These are phyloP conservation scores for Ogataea zsoltii DNA, from an alignment of 805 yeast genomes.

Conservation along the genomic window DNA sequence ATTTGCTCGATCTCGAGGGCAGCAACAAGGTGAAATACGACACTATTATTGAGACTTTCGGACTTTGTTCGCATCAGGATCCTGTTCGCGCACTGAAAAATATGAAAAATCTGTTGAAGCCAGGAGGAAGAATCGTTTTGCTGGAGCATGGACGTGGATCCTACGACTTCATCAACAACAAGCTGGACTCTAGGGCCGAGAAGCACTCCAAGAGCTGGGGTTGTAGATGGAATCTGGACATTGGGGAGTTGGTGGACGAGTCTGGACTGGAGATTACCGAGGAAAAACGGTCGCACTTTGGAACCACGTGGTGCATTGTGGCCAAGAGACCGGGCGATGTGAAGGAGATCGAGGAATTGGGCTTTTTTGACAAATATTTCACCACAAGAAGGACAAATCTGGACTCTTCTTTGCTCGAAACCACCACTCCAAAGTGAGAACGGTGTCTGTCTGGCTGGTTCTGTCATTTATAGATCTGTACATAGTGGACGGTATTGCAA, in stretches of 20 bases:
- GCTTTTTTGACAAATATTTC: constrained; percentile 51
- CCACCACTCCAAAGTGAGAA: neutral
- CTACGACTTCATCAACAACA: constrained; percentile 73
- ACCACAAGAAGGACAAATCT: constrained; percentile 34
- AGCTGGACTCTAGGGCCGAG: constrained; percentile 80
- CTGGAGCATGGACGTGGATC: constrained; percentile 92
- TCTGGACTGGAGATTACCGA: constrained; percentile 82
- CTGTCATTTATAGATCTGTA: constrained; percentile 4
- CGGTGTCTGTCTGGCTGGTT: no score
- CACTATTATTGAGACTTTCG: constrained; percentile 91
- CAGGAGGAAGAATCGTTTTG: constrained; percentile 85
- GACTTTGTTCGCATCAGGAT: constrained; percentile 93
- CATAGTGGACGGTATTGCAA: neutral
- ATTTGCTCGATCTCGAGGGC: constrained; percentile 52
- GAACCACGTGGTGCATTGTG: constrained; percentile 86
- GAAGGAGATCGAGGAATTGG: constrained; percentile 45
- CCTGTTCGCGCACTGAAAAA: constrained; percentile 81
- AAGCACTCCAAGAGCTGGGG: constrained; percentile 91
- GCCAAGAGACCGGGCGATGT: constrained; percentile 75
- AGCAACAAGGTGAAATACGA: constrained; percentile 63
- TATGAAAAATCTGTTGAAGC: constrained; percentile 71
- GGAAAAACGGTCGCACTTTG: constrained; percentile 81
- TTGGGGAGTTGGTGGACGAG: constrained; percentile 80
- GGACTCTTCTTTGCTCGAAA: constrained; percentile 28
- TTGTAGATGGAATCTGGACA: constrained; percentile 95